phyloP scores from a whole-genome alignment of 2,329 filamentous ascomycete species.

The Ceratocystis diversiconidia region DNA sequence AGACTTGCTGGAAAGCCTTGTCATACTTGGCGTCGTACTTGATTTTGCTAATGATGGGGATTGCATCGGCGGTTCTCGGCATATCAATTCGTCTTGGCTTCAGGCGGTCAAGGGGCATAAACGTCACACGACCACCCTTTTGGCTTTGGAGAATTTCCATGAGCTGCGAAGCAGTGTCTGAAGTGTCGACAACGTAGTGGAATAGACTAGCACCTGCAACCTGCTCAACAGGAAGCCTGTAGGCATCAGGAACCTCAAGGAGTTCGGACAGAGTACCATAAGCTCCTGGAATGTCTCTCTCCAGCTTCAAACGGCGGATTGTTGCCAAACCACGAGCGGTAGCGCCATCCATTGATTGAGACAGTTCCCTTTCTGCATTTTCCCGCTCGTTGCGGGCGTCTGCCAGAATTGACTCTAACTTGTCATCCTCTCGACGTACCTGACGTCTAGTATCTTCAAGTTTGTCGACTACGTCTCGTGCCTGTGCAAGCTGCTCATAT shows the following conservation, averaged over 20 bases:
- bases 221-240: conserved; percentile 80
- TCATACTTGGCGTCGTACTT: conserved; percentile 64
- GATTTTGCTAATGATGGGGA: conserved; percentile 75
- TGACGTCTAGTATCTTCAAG: conserved; percentile 77
- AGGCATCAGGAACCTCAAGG: conserved; percentile 71
- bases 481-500: conserved; percentile 57
- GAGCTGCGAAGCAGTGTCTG: conserved; percentile 69
- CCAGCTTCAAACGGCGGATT: conserved; percentile 66
- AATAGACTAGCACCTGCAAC: conserved; percentile 87
- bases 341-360: conserved; percentile 76
- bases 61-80: conserved; percentile 72
- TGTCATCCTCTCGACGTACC: conserved; percentile 79
- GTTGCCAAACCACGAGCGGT: conserved; percentile 79
- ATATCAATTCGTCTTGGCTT: conserved; percentile 57
- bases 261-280: conserved; percentile 89
- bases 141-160: conserved; percentile 67
- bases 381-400: conserved; percentile 66
- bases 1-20: conserved; percentile 83
- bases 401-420: conserved; percentile 60
- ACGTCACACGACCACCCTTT: conserved; percentile 76
- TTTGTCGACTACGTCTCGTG: conserved; percentile 64
- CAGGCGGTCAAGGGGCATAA: conserved; percentile 81
- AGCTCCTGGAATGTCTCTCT: conserved; percentile 68
- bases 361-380: conserved; percentile 61
- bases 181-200: conserved; percentile 89